These are phyloP conservation scores for Rosa persica DNA, from an alignment of 306 rosid genomes.

Conservation along the genomic window DNA sequence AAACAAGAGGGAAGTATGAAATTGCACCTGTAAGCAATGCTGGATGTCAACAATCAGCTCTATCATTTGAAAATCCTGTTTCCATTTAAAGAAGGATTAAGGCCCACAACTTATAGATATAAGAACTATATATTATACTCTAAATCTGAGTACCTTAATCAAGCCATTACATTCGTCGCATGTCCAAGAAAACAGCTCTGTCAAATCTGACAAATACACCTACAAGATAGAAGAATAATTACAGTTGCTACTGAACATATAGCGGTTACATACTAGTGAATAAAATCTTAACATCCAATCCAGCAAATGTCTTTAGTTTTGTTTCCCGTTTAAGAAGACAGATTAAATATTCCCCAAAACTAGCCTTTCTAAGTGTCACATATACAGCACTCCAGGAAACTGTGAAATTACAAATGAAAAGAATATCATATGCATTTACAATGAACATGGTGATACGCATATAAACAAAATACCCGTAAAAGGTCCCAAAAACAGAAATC, in stretches of 20 bases:
- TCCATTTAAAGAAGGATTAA: slow-evolving; percentile 32
- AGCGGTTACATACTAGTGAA: too few relatives aligned
- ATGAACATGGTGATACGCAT: background rate
- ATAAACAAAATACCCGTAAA: background rate
- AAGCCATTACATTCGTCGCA: slow-evolving; percentile 72
- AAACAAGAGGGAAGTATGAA: slow-evolving; percentile 15
- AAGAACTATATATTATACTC: background rate
- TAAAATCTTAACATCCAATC: background rate
- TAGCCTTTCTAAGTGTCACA: slow-evolving; percentile 16
- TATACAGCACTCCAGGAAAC: slow-evolving; percentile 8
- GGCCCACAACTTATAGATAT: slow-evolving; percentile 15
- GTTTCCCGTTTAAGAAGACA: slow-evolving; percentile 1
- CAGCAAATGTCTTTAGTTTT: background rate
- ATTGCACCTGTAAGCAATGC: slow-evolving; percentile 90
- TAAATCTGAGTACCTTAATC: slow-evolving; percentile 64
- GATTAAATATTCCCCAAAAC: slow-evolving; percentile 17
- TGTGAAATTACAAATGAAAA: background rate
- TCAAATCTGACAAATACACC: slow-evolving; percentile 91
- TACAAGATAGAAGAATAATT: slow-evolving; percentile 38
- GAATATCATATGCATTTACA: background rate
- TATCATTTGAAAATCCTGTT: slow-evolving; percentile 91
- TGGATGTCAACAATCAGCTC: slow-evolving; percentile 90
- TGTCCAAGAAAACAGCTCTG: slow-evolving; percentile 88
- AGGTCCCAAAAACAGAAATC: background rate
- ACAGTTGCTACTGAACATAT: slow-evolving; percentile 19